Conservation (phyloP, 108 stramenopile genomes). For the Pseudonitzschia delicatissima region DNA sequence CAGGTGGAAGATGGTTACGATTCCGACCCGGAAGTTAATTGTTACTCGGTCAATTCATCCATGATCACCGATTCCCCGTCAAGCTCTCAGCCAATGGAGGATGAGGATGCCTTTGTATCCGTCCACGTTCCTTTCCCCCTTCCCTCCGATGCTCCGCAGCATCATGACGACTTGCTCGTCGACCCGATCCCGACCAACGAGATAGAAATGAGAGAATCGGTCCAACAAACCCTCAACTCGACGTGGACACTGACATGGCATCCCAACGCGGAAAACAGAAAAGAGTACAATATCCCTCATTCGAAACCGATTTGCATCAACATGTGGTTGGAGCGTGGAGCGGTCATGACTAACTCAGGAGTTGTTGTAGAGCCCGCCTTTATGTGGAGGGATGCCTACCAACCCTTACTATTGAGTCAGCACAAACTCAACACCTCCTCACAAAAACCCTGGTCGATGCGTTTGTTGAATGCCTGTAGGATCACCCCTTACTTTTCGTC, state of each 20-base stretch:
- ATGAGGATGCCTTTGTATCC: not conserved
- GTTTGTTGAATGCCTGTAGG: slow-evolving; percentile 36
- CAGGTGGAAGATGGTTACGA: slow-evolving; percentile 28
- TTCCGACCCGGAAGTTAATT: slow-evolving; percentile 30
- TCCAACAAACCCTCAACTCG: slow-evolving; percentile 36
- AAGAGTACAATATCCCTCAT: slow-evolving; percentile 18
- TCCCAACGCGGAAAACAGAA: slow-evolving; percentile 28
- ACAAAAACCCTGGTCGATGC: slow-evolving; percentile 41
- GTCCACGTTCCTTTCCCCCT: not conserved
- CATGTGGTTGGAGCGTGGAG: slow-evolving; percentile 41
- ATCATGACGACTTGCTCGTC: not conserved
- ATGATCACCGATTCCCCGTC: not conserved
- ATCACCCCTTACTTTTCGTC: slow-evolving; percentile 11
- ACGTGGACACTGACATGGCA: slow-evolving; percentile 45
- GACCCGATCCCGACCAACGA: slow-evolving; percentile 1
- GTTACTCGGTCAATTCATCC: not conserved
- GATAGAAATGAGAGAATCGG: slow-evolving; percentile 12
- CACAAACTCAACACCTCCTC: slow-evolving; percentile 23
- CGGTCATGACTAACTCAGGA: slow-evolving; percentile 27
- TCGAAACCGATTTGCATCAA: slow-evolving; percentile 30
- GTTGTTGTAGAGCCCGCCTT: slow-evolving; percentile 34
- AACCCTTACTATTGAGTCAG: slow-evolving; percentile 14
- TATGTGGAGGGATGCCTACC: slow-evolving; percentile 46
- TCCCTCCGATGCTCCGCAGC: not conserved
- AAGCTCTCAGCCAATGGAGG: not conserved